phyloP scores from a whole-genome alignment of 2,329 filamentous ascomycete species.

The Shiraia bambusicola region DNA sequence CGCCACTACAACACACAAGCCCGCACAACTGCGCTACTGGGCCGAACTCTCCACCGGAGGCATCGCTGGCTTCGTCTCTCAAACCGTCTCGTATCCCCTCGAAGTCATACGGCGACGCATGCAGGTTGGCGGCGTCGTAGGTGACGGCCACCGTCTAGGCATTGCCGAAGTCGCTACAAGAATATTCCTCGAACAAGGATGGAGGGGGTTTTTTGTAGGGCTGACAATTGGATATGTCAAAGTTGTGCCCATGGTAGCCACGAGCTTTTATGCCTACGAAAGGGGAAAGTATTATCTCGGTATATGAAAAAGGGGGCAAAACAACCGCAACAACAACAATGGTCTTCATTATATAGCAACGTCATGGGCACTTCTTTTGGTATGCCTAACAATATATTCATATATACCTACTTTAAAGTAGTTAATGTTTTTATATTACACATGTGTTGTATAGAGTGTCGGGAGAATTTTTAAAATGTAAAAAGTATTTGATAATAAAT shows the following conservation, averaged over 20 bases:
- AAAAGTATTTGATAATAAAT: too few relatives aligned
- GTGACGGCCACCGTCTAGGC: slow-evolving; percentile 76
- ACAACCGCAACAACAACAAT: too few relatives aligned
- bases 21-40: slow-evolving; percentile 75
- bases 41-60: slow-evolving; percentile 85
- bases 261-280: slow-evolving; percentile 69
- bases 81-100: slow-evolving; percentile 89
- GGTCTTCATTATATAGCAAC: too few relatives aligned
- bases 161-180: slow-evolving; percentile 76
- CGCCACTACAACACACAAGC: slow-evolving; percentile 53
- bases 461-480: too few relatives aligned
- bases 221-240: slow-evolving; percentile 95
- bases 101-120: slow-evolving; percentile 91
- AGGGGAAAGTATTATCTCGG: slow-evolving; percentile 60
- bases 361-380: too few relatives aligned
- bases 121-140: slow-evolving; percentile 94
- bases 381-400: too few relatives aligned
- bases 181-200: slow-evolving; percentile 75
- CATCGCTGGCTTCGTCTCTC: slow-evolving; percentile 81
- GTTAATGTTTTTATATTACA: too few relatives aligned
- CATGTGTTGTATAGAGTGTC: too few relatives aligned
- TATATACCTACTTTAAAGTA: too few relatives aligned
- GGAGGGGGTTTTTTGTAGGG: slow-evolving; percentile 86
- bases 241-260: slow-evolving; percentile 84
- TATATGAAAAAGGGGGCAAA: too few relatives aligned